phyloP scores from a whole-genome alignment of 2,329 filamentous ascomycete species.

The Venturia aucupariae region DNA sequence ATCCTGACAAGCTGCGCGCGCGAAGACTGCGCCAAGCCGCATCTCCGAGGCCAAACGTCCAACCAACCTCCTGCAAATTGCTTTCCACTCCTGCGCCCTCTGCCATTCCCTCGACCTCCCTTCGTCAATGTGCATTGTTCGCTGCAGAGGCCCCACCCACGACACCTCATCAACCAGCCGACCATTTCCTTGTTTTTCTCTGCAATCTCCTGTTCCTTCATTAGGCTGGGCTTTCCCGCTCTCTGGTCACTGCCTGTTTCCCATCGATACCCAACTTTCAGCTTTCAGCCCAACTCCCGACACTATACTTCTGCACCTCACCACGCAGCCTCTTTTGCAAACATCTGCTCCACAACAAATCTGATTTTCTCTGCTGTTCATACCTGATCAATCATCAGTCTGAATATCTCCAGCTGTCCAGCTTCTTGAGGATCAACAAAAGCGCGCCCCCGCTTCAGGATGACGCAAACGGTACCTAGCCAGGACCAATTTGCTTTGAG shows the following conservation, averaged over 20 bases:
- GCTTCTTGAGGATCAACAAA: constrained; percentile 1
- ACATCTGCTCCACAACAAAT: neutral
- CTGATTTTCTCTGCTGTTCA: neutral
- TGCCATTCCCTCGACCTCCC: neutral
- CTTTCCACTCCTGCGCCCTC: neutral
- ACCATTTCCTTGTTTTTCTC: neutral
- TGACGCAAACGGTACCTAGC: constrained; percentile 7
- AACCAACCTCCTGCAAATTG: neutral
- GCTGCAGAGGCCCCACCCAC: neutral
- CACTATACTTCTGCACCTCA: neutral
- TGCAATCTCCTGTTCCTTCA: neutral
- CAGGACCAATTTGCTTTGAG: constrained; percentile 7
- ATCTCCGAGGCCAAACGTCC: neutral
- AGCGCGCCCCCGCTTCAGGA: constrained; percentile 1
- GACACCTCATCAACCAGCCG: constrained; percentile 8
- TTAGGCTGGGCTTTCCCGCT: neutral
- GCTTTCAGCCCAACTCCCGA: neutral
- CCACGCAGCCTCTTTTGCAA: neutral
- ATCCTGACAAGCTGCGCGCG: neutral
- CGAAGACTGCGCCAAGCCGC: neutral
- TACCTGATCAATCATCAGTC: neutral
- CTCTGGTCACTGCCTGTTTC: neutral
- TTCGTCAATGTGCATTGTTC: neutral
- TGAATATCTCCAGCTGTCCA: constrained; percentile 1
- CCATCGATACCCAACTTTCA: constrained; percentile 1